These are phyloP conservation scores for Agrocybe praecox DNA, from an alignment of 768 basidiomycete genomes.

Conservation along the genomic window DNA sequence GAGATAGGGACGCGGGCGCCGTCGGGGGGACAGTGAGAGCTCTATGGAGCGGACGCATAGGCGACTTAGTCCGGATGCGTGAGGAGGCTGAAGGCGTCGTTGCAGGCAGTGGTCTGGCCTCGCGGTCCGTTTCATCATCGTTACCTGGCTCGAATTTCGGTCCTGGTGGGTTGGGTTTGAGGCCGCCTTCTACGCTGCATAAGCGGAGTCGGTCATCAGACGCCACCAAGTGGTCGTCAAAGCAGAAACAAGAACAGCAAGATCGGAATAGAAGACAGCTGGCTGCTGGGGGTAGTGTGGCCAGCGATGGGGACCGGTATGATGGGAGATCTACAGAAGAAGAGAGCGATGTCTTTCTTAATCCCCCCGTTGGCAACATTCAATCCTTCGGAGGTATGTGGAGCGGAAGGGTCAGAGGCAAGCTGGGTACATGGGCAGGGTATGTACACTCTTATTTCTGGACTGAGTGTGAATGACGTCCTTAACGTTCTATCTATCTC, in stretches of 20 bases:
- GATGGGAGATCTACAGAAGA: slow-evolving; percentile 46
- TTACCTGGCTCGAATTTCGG: not conserved
- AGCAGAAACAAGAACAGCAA: not conserved
- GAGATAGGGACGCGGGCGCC: slow-evolving; percentile 26
- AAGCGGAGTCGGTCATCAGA: not conserved
- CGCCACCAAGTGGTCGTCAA: not conserved
- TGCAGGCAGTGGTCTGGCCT: not conserved
- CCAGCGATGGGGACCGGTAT: slow-evolving; percentile 44
- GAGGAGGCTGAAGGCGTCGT: slow-evolving; percentile 32
- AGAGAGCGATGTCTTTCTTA: slow-evolving; percentile 39
- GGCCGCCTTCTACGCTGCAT: not conserved
- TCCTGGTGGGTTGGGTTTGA: not conserved
- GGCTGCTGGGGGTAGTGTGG: slow-evolving; percentile 20
- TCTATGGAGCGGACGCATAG: slow-evolving; percentile 47
- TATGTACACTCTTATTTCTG: slow-evolving; percentile 23
- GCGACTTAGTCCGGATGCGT: slow-evolving; percentile 36
- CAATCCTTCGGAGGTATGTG: slow-evolving; percentile 37
- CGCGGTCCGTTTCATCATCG: not conserved
- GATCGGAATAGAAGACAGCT: not conserved
- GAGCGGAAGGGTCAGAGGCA: slow-evolving; percentile 44
- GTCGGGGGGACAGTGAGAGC: slow-evolving; percentile 40
- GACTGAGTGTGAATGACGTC: not conserved
- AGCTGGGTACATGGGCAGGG: slow-evolving; percentile 48
- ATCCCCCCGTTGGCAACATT: slow-evolving; percentile 2
- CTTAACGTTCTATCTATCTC: not conserved